Evolutionary conservation across 2,329 filamentous ascomycete species (phyloP).

Genomic region (Fusarium mangiferae): DNA sequence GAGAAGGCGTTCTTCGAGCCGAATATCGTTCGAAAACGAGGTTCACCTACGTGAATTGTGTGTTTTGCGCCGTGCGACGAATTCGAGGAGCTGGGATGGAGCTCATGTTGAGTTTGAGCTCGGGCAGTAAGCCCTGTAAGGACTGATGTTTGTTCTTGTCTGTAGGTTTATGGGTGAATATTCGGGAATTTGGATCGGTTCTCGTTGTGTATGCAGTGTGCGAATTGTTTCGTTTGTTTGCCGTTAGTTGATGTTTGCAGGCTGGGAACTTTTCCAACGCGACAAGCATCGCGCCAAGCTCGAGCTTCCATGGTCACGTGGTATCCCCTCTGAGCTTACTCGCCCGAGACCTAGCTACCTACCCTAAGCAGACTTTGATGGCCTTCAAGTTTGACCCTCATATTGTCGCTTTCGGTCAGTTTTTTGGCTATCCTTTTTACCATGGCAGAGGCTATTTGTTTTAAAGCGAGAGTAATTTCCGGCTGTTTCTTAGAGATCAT

Average conservation of each 20-base stretch:
- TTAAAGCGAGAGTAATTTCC: no score
- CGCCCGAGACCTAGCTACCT: not conserved
- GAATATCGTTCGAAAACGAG: no score
- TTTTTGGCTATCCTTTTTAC: not conserved
- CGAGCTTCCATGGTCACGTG: constrained; percentile 31
- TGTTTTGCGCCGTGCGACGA: constrained; percentile 60
- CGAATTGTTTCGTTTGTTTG: constrained; percentile 11
- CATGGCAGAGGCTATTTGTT: not conserved
- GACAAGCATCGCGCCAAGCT: constrained; percentile 42
- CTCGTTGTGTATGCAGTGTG: not conserved
- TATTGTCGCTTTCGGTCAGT: not conserved
- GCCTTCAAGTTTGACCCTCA: not conserved
- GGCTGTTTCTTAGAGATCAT: not conserved
- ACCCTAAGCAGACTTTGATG: not conserved
- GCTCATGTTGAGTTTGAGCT: constrained; percentile 46
- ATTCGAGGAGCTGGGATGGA: constrained; percentile 52
- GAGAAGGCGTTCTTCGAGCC: not conserved
- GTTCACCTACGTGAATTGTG: constrained; percentile 57
- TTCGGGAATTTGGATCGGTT: not conserved
- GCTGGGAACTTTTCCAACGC: constrained; percentile 44
- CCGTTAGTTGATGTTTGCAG: constrained; percentile 6
- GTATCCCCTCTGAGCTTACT: not conserved
- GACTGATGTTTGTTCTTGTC: not conserved
- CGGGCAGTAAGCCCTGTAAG: constrained; percentile 37
- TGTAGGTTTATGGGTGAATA: not conserved